Conservation (phyloP, 345 rosid species). For the Linum trigynum region DNA sequence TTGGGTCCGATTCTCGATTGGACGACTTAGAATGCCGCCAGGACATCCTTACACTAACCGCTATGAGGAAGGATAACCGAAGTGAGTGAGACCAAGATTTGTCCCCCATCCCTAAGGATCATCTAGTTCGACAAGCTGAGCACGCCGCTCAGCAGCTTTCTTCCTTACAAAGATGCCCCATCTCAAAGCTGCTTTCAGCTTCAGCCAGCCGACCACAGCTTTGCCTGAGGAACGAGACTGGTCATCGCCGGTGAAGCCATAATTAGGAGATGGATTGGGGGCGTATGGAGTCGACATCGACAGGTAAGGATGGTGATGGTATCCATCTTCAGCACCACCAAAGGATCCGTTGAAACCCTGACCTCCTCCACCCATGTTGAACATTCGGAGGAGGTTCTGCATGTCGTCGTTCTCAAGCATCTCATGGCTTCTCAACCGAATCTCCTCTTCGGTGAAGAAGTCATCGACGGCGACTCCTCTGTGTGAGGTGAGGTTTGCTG, state of each 20-base stretch:
- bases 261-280: constrained; percentile 13
- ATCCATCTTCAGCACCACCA: constrained; percentile 16
- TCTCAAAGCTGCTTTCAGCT: constrained; percentile 9
- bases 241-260: constrained; percentile 15
- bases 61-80: no score
- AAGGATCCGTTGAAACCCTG: constrained; percentile 11
- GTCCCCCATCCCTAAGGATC: constrained; percentile 17
- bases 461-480: constrained; percentile 17
- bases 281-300: constrained; percentile 5
- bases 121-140: constrained; percentile 13
- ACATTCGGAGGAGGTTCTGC: constrained; percentile 24
- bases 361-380: constrained; percentile 18
- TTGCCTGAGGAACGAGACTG: constrained; percentile 18
- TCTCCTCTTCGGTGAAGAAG: constrained; percentile 18
- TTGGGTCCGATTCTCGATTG: no score
- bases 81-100: no score
- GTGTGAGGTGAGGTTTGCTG: constrained; percentile 30
- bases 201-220: constrained; percentile 10
- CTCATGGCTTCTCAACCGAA: constrained; percentile 24
- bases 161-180: constrained; percentile 11
- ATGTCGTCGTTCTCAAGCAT: constrained; percentile 28
- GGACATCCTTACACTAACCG: no score
- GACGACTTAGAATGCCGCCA: no score
- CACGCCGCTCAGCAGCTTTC: constrained; percentile 10
- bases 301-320: constrained; percentile 5